These are phyloP conservation scores for Diutina pseudorugosa DNA, from an alignment of 1,139 yeast species.

Conservation along the genomic window DNA sequence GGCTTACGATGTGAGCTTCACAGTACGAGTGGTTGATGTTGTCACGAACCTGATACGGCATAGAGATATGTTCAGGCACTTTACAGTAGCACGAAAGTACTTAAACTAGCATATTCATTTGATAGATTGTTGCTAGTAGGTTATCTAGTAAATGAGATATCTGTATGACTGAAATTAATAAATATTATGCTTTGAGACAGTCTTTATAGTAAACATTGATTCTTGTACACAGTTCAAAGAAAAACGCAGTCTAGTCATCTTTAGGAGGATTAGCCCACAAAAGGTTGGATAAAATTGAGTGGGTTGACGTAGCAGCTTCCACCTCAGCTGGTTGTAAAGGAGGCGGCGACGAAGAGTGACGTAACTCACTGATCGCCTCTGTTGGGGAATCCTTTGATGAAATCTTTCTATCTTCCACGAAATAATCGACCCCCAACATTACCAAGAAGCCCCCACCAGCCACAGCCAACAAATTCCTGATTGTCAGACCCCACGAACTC, in stretches of 20 bases:
- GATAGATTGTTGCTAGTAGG: no score
- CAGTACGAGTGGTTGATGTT: not conserved
- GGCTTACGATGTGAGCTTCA: not conserved
- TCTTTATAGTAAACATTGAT: not conserved
- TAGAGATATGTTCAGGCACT: no score
- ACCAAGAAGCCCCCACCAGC: conserved; percentile 21
- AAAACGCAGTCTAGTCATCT: not conserved
- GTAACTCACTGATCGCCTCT: not conserved
- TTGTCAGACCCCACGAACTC: conserved; percentile 8
- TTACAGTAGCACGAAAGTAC: no score
- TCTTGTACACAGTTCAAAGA: not conserved
- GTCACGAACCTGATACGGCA: not conserved
- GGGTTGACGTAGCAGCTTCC: not conserved
- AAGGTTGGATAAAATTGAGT: not conserved
- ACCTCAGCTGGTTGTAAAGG: not conserved
- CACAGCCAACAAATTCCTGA: conserved; percentile 21
- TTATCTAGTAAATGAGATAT: no score
- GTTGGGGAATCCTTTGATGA: not conserved
- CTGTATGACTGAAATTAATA: no score
- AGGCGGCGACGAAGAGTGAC: not conserved
- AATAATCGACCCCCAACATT: conserved; percentile 19
- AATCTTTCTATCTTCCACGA: conserved; percentile 6
- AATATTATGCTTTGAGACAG: no score
- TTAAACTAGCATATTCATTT: no score
- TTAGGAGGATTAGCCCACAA: not conserved